Evolutionary conservation across 768 basidiomycete species (phyloP).

Genomic region (Phlebiopsis flavidoalba): DNA sequence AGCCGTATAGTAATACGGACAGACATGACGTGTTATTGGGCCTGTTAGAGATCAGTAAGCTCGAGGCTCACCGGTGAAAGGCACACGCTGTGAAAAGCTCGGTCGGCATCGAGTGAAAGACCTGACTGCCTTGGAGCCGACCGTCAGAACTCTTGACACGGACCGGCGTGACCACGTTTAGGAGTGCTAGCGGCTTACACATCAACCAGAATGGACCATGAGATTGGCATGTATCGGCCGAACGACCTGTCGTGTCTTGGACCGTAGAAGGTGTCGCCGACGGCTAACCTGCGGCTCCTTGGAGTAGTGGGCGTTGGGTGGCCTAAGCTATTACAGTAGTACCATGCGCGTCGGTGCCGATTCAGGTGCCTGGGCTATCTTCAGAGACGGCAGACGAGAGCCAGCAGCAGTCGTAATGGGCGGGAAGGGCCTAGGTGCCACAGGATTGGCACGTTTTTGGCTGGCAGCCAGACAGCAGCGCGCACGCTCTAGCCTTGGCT

Average conservation of each 20-base stretch:
- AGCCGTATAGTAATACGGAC: slow-evolving; percentile 1
- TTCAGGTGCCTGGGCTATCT: slow-evolving; percentile 12
- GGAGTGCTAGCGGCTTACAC: slow-evolving; percentile 99
- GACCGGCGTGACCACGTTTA: slow-evolving; percentile 79
- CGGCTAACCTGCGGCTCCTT: slow-evolving; percentile 47
- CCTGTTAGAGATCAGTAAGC: slow-evolving; percentile 29
- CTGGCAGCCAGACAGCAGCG: slow-evolving; percentile 58
- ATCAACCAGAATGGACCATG: slow-evolving; percentile 90
- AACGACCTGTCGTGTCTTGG: slow-evolving; percentile 70
- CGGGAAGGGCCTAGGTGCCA: slow-evolving; percentile 5
- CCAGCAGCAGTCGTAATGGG: slow-evolving; percentile 1
- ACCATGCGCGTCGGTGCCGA: slow-evolving; percentile 20
- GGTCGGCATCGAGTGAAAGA: slow-evolving; percentile 75
- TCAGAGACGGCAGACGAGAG: slow-evolving; percentile 5
- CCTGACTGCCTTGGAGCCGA: slow-evolving; percentile 86
- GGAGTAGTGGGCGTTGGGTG: slow-evolving; percentile 16
- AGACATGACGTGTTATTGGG: no score
- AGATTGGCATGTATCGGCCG: slow-evolving; percentile 75
- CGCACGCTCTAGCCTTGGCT: slow-evolving; percentile 75
- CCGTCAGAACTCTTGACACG: slow-evolving; percentile 87
- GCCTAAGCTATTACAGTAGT: slow-evolving; percentile 29
- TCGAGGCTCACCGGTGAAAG: slow-evolving; percentile 71
- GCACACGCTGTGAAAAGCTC: slow-evolving; percentile 70
- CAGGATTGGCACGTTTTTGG: slow-evolving; percentile 10
- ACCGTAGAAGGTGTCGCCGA: slow-evolving; percentile 70